Evolutionary conservation across 2,329 filamentous ascomycete genomes (phyloP), one percentile per base, ranked within the genome.

Genomic region (Alternaria incomplexa): DNA sequence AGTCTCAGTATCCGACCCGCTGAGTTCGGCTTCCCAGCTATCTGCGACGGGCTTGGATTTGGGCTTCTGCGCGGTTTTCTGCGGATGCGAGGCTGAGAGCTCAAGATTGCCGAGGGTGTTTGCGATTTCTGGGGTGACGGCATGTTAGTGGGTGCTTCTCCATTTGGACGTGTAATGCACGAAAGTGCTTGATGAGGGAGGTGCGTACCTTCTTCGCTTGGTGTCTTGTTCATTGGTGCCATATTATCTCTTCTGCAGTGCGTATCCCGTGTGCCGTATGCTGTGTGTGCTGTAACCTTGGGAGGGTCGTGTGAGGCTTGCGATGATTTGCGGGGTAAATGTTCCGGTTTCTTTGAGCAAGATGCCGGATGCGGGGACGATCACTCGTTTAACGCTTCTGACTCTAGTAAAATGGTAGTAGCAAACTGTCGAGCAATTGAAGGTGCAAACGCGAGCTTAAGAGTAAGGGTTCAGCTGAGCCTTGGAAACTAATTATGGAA

Each of bases 1-100:
- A 51, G 76, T 73, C 58, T 79, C 73, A 46, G 77, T 77, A 58
- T 77, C 75, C 4, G 72, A 76, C 50, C 69, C 60, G 12, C 84
- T 79, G 30, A 86, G 84, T 72, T 96, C 91, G 80, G 96, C 90
- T 80, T 93, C 91, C 91, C 91, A 94, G 46, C 90, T 92, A 67
- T 93, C 91, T 56, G 85, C 87, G 20, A 91, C 82, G 17, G 80
- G 72, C 51, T 73, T 73, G 57, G 73, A 68, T 64, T 81, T 81
- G 40, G 69, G 72, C 59, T 78, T 78, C 47, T 73, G 64, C 5
- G 72, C 66, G 32, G 72, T 67, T 60, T 74, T 78, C 30, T 73
- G 69, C 45, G 73, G 80, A 30, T 67, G 56, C 60, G 70, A 77
- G 58, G 77, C 73, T 54, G 71, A 74, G 66, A 81, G 71, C 52